Percentiles rank a stretch among this genome's conserved stretches.
Evolutionary conservation across 345 rosid species (phyloP).

Genomic region (Eucalyptus curtisii): DNA sequence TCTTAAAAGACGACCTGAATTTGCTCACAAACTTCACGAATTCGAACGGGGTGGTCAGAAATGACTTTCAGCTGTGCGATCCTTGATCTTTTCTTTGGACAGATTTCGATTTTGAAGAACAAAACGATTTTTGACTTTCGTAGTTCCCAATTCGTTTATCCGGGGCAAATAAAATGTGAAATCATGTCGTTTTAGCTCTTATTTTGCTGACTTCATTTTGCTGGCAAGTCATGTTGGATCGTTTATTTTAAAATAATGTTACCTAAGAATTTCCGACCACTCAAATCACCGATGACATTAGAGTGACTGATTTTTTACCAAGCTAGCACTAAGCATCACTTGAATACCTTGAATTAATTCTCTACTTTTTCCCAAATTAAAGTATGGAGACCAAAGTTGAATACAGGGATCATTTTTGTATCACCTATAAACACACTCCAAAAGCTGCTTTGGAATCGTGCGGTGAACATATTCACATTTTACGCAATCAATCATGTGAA

Average conservation of each 20-base stretch:
- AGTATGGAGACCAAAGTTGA: not conserved
- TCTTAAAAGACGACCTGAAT: not conserved
- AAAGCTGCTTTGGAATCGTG: not conserved
- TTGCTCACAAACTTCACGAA: no score
- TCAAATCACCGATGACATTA: not conserved
- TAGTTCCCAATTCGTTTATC: not conserved
- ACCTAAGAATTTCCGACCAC: rapidly evolving
- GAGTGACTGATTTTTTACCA: not conserved
- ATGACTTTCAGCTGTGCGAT: not conserved
- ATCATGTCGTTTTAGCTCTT: not conserved
- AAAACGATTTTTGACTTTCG: not conserved
- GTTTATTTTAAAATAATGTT: no score
- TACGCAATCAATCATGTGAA: not conserved
- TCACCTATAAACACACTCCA: not conserved
- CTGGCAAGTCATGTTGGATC: rapidly evolving
- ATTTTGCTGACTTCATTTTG: not conserved
- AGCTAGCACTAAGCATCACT: not conserved
- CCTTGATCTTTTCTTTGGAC: not conserved
- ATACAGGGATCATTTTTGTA: not conserved
- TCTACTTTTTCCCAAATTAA: not conserved
- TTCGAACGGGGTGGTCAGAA: not conserved
- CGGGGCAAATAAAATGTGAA: not conserved
- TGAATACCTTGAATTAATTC: rapidly evolving
- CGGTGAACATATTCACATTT: not conserved
- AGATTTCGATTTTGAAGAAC: not conserved